Evolutionary conservation across 768 basidiomycete genomes (phyloP), one percentile per base, ranked within the genome.

Genomic region (Nevesoporus exiguus): DNA sequence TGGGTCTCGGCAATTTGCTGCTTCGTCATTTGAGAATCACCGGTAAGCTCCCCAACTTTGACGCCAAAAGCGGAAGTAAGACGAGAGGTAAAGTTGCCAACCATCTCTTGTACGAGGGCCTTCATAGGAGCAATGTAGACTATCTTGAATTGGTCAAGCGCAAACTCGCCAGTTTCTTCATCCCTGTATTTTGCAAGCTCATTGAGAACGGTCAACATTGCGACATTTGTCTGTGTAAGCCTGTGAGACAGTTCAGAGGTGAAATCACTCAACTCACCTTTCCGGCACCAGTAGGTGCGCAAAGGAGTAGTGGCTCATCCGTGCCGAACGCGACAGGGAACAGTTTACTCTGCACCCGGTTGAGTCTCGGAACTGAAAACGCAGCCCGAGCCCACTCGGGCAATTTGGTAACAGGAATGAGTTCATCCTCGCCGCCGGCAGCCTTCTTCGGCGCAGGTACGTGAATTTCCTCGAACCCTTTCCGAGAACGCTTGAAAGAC

Each of bases 51-150:
- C 27, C 91, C 92, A 44, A 99, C 90, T 55, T 84, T 88, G 73
- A 99, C 79, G 40, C 88, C 90, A 64, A 78, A 86, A 0, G 76
- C 70, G 1, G 70, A 70, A 42, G 57, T 52, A 8, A 99, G 83
- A 5, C 96, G 87, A 8, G 82, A 75, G 31, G 80, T 79, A 66
- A 99, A 99, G 69, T 95, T 96, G 59, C 93, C 91, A 55, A 98
- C 97, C 88, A 96, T 94, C 72, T 99, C 97, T 67, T 98, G 96
- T 0, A 99, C 96, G 53, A 99, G 82, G 3, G 96, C 97, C 71
- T 99, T 99, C 97, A 99, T 99, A 4, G 96, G 97, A 0, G 97
- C 96, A 48, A 99, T 84, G 69, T 98, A 99, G 61, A 99, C 85
- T 51, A 97, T 89, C 74, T 99, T 99, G 83, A 98, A 97, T 0